Percentiles rank a stretch among this genome's conserved stretches.
Conservation (phyloP, 495 filamentous ascomycete species). For the Jackrogersella multiformis region DNA sequence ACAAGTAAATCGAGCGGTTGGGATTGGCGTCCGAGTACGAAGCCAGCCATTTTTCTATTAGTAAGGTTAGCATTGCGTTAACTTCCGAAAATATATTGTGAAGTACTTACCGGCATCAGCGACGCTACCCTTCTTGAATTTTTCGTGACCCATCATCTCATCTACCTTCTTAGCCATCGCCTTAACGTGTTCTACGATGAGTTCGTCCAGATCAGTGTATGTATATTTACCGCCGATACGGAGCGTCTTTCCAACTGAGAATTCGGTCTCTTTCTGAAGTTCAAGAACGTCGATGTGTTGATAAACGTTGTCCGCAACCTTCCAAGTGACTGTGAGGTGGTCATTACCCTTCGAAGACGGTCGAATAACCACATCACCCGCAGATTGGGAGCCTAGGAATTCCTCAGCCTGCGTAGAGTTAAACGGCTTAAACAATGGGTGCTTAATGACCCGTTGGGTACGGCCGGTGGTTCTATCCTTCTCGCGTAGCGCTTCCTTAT, state of each 20-base stretch:
- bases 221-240: slow-evolving; percentile 86
- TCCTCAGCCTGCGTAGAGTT: slow-evolving; percentile 94
- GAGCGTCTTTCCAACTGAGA: slow-evolving; percentile 84
- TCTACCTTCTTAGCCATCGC: slow-evolving; percentile 98
- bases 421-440: slow-evolving; percentile 92
- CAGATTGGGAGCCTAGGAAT: slow-evolving; percentile 82
- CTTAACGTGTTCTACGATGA: slow-evolving; percentile 96
- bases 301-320: slow-evolving; percentile 92
- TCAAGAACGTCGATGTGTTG: slow-evolving; percentile 98
- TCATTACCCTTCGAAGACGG: slow-evolving; percentile 94
- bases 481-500: slow-evolving; percentile 78
- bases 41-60: slow-evolving; percentile 87
- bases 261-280: slow-evolving; percentile 94
- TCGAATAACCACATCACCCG: slow-evolving; percentile 92
- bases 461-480: slow-evolving; percentile 84
- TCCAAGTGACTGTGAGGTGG: slow-evolving; percentile 97
- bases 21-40: slow-evolving; percentile 97
- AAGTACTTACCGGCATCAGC: slow-evolving; percentile 79
- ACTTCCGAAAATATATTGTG: neutral
- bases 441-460: slow-evolving; percentile 92
- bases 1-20: slow-evolving; percentile 89
- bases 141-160: slow-evolving; percentile 91
- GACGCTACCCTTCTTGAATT: slow-evolving; percentile 83
- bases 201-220: slow-evolving; percentile 94
- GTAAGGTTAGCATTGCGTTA: slow-evolving; percentile 45